Percentiles rank a stretch among this genome's conserved stretches.
Evolutionary conservation across 345 rosid genomes (phyloP).

Genomic region (Alliaria petiolata): DNA sequence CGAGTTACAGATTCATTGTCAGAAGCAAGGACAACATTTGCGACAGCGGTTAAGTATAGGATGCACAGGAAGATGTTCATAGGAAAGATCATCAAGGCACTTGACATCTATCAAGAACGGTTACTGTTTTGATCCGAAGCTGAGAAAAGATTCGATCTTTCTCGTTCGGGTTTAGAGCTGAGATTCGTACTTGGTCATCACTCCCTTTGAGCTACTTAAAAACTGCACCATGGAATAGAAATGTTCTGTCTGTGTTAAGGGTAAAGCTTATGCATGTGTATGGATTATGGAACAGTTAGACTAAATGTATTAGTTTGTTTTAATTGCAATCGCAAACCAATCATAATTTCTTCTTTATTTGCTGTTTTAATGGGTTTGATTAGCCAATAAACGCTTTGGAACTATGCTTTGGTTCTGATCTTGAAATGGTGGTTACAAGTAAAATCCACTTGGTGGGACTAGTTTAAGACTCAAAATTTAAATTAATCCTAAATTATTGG

Average conservation of each 20-base stretch:
- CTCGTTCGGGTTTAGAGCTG: neutral
- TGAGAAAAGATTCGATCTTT: neutral
- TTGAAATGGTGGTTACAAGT: constrained; percentile 26
- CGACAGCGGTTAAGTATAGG: constrained; percentile 71
- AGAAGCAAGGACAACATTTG: constrained; percentile 56
- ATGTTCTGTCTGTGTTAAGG: constrained; percentile 13
- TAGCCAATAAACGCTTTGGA: constrained; percentile 32
- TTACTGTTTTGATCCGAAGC: constrained; percentile 45
- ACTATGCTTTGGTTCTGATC: constrained; percentile 9
- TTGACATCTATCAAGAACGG: constrained; percentile 72
- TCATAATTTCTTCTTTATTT: neutral
- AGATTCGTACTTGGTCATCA: constrained; percentile 1
- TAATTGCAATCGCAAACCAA: neutral
- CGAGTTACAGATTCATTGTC: constrained; percentile 49
- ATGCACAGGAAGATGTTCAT: constrained; percentile 72
- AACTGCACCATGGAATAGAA: neutral
- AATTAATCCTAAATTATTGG: constrained; percentile 1
- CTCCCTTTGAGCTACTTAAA: constrained; percentile 14
- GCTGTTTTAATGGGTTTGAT: constrained; percentile 20
- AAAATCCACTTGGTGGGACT: constrained; percentile 11
- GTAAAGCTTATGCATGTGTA: neutral
- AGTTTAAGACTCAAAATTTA: constrained; percentile 16
- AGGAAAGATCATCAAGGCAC: constrained; percentile 63
- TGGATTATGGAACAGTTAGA: constrained; percentile 25
- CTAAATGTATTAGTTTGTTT: constrained; percentile 2